phyloP scores from a whole-genome alignment of 2,329 filamentous ascomycete species.

The Diaporthe citri region DNA sequence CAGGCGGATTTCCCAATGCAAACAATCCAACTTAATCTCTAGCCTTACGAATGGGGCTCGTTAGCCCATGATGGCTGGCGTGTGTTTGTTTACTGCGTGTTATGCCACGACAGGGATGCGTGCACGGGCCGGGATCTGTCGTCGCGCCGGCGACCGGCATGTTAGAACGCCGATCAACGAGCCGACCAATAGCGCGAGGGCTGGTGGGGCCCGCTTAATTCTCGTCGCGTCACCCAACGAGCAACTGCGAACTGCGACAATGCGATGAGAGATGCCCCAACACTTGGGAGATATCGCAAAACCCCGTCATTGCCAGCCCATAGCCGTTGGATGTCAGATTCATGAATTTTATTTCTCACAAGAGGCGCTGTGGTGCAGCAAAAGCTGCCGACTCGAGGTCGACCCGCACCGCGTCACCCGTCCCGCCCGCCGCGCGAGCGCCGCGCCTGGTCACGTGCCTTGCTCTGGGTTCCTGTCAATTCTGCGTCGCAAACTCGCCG shows the following conservation, averaged over 20 bases:
- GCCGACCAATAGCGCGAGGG: constrained; percentile 15
- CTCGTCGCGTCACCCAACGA: constrained; percentile 37
- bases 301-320: neutral
- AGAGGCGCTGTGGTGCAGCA: neutral
- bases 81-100: constrained; percentile 32
- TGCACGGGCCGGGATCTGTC: constrained; percentile 36
- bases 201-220: constrained; percentile 5
- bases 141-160: constrained; percentile 38
- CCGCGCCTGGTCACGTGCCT: constrained; percentile 35
- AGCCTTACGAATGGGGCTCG: constrained; percentile 19
- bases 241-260: constrained; percentile 2
- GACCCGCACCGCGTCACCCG: constrained; percentile 12
- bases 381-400: neutral
- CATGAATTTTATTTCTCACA: neutral
- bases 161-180: constrained; percentile 19
- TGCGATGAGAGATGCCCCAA: neutral
- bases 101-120: constrained; percentile 28
- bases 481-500: constrained; percentile 32
- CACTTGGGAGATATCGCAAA: neutral
- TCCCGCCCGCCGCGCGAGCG: constrained; percentile 23
- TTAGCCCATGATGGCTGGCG: constrained; percentile 1
- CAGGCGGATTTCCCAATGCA: constrained; percentile 5
- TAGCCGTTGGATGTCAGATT: neutral
- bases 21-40: constrained; percentile 30
- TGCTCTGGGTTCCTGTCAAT: neutral